phyloP scores from a whole-genome alignment of 108 stramenopile genomes.

The Skeletonema menzelii region DNA sequence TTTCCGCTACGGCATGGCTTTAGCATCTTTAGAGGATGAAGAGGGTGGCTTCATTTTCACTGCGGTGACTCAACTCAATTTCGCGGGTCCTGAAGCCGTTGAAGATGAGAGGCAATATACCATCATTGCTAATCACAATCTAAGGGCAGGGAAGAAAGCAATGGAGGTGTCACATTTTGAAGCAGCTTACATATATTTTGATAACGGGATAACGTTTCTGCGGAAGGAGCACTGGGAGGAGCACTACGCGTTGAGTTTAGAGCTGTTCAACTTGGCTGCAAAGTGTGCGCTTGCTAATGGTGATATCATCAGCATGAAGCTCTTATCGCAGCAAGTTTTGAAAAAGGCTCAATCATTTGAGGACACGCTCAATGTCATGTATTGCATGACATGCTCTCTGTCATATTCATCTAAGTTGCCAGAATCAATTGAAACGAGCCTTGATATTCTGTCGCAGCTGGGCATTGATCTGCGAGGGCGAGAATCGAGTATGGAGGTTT shows the following conservation, averaged over 20 bases:
- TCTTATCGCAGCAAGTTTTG: conserved; percentile 5
- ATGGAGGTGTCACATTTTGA: neutral
- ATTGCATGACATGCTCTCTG: neutral
- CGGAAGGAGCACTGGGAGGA: neutral
- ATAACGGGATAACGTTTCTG: neutral
- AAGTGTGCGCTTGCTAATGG: conserved; percentile 1
- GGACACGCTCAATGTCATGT: conserved; percentile 2
- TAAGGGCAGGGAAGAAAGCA: neutral
- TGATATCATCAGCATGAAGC: neutral
- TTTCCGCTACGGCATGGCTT: conserved; percentile 7
- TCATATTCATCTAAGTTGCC: neutral
- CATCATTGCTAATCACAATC: neutral
- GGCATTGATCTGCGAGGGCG: conserved; percentile 9
- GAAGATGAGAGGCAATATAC: neutral
- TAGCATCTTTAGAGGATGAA: neutral
- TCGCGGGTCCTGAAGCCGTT: neutral
- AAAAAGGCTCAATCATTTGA: conserved; percentile 2
- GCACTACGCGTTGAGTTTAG: neutral
- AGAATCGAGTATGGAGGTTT: neutral
- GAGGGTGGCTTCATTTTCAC: neutral
- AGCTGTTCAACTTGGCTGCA: neutral
- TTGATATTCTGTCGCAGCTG: conserved; percentile 3
- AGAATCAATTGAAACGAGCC: neutral
- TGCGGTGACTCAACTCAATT: conserved; percentile 6
- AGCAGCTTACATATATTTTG: neutral